Conservation (phyloP, 768 basidiomycete genomes). For the Panellus pusillus region DNA sequence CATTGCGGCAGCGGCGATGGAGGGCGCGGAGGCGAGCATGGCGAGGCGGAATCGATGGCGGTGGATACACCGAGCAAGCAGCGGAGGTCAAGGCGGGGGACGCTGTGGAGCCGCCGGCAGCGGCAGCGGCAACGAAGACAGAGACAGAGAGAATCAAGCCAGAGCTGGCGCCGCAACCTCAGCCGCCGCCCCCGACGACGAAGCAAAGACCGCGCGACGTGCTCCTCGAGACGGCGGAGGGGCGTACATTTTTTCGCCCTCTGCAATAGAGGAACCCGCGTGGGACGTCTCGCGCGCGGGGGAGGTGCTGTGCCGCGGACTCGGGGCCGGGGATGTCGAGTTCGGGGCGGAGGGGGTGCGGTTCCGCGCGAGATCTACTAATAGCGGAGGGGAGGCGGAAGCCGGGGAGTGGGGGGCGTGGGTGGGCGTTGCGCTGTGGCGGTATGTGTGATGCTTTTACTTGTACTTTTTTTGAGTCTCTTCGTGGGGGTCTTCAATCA, state of each 20-base stretch:
- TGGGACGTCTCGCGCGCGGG: slow-evolving; percentile 7
- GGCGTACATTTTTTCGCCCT: neutral
- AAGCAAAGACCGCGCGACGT: slow-evolving; percentile 6
- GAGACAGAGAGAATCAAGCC: neutral
- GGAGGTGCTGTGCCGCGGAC: slow-evolving; percentile 2
- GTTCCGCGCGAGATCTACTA: slow-evolving; percentile 11
- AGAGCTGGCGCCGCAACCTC: neutral
- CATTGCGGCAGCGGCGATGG: slow-evolving; percentile 7
- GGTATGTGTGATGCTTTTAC: neutral
- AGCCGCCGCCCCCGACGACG: too few species aligned
- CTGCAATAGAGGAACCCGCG: neutral
- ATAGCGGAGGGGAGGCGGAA: neutral
- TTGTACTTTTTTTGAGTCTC: neutral
- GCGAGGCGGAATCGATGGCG: neutral
- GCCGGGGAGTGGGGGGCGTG: neutral
- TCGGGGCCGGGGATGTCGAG: slow-evolving; percentile 7
- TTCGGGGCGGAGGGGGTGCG: slow-evolving; percentile 6
- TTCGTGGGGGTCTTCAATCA: neutral
- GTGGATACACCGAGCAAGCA: neutral
- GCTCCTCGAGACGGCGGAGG: slow-evolving; percentile 4
- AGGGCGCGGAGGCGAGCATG: neutral
- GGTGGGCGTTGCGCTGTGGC: slow-evolving; percentile 4
- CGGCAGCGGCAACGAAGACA: neutral
- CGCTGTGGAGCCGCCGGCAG: neutral
- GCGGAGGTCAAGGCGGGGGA: neutral